Evolutionary conservation across 352 stramenopile genomes (phyloP).

Genomic region (Paralagenidium karlingii): DNA sequence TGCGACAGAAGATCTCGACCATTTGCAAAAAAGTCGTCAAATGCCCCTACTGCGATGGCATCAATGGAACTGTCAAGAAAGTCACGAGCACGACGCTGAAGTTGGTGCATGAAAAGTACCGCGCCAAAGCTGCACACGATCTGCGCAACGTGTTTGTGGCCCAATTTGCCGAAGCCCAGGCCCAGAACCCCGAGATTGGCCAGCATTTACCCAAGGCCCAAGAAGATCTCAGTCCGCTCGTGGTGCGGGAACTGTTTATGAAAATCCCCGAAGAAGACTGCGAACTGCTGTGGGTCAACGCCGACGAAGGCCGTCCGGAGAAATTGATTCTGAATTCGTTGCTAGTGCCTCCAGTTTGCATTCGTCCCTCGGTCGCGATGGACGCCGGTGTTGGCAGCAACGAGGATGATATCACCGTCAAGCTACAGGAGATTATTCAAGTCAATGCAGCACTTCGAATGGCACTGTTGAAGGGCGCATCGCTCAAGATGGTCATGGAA

Average conservation of each 20-base stretch:
- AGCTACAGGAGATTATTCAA: slow-evolving; percentile 99
- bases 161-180: slow-evolving; percentile 65
- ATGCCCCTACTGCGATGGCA: slow-evolving; percentile 92
- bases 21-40: slow-evolving; percentile 94
- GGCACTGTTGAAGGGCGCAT: slow-evolving; percentile 90
- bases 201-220: slow-evolving; percentile 79
- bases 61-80: slow-evolving; percentile 98
- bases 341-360: slow-evolving; percentile 97
- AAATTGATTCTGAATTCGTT: slow-evolving; percentile 97
- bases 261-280: slow-evolving; percentile 97
- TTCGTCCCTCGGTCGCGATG: slow-evolving; percentile 97
- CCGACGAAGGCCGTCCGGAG: slow-evolving; percentile 89
- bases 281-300: slow-evolving; percentile 95
- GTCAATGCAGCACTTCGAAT: slow-evolving; percentile 95
- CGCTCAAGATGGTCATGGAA: slow-evolving; percentile 98
- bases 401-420: slow-evolving; percentile 98
- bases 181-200: slow-evolving; percentile 75
- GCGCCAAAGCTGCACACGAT: slow-evolving; percentile 75
- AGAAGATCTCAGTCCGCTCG: slow-evolving; percentile 84
- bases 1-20: slow-evolving; percentile 92
- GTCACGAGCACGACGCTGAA: slow-evolving; percentile 95
- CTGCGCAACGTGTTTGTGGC: slow-evolving; percentile 76
- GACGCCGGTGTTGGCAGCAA: slow-evolving; percentile 92
- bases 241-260: slow-evolving; percentile 91
- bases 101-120: slow-evolving; percentile 97